Evolutionary conservation across 2,329 filamentous ascomycete genomes (phyloP), one percentile per base, ranked within the genome.

Genomic region (Blastomyces gilchristii): DNA sequence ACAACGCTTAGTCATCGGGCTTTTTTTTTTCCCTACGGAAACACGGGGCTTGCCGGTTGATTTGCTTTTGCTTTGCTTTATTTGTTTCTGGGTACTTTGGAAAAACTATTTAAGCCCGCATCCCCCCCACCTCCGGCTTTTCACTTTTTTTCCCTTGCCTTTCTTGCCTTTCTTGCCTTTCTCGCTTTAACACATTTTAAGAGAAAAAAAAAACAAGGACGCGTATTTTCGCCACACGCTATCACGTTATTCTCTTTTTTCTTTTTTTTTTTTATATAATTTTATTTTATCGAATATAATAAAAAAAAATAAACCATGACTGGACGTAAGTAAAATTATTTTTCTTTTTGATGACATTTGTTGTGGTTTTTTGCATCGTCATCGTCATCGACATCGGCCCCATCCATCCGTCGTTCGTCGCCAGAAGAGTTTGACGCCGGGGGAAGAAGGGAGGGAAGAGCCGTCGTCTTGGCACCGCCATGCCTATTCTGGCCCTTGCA

Each of bases 291-390:
- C 28, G 28, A 31, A 31, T 62, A 66, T 60, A 62, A 62, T 16
- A 14, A 16, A 43, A 12, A 31, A 31, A 31, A 62, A 64, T 63
- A 37, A 14, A 45, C 62, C 61, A 76, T 76, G 75, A 74, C 75
- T 73, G 75, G 75, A 75, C 75, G 75, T 76, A 70, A 73, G 75
- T 76, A 62, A 8, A 5, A 37, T 37, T 37, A 61, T 25, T 62
- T 3, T n/a, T 3, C 66, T 22, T 60, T 57, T 34, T 60, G 54
- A 65, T 63, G 34, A 54, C 53, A 57, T 12, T 50, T 31, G 28
- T 63, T 16, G 39, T 39, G 4, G 31, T 43, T 9, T 8, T 6
- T 31, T 37, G n/a, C n/a, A n/a, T 41, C 59, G 64, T 31, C 31
- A 31, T 61, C 68, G 67, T 67, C 60, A 12, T 4, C 14, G 18